Conservation (phyloP, 331 rosid species). For the Telfairia occidentalis region DNA sequence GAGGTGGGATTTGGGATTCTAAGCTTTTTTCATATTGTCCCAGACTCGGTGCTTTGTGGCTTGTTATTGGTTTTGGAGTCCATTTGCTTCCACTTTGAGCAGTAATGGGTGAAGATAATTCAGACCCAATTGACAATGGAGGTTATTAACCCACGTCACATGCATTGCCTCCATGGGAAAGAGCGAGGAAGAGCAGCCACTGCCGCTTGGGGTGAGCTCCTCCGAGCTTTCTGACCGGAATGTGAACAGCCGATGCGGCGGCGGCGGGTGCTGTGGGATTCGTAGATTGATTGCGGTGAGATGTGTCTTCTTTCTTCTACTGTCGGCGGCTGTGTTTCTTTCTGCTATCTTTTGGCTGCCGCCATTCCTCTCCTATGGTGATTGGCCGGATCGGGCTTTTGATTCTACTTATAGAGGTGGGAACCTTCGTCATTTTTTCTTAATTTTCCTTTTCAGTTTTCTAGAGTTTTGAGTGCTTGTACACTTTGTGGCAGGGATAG, state of each 20-base stretch:
- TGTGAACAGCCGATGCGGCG: slow-evolving; percentile 30
- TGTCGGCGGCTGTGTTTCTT: slow-evolving; percentile 56
- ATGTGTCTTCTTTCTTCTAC: slow-evolving; percentile 52
- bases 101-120: slow-evolving; percentile 25
- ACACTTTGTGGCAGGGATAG: slow-evolving; percentile 25
- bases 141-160: slow-evolving; percentile 21
- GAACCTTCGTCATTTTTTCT: not conserved
- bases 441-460: not conserved
- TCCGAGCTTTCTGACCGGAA: slow-evolving; percentile 32
- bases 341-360: slow-evolving; percentile 84
- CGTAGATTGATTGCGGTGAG: slow-evolving; percentile 43
- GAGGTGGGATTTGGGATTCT: not conserved
- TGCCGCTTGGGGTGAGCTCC: slow-evolving; percentile 24
- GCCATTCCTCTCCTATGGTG: slow-evolving; percentile 50
- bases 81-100: not conserved
- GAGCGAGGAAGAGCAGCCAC: slow-evolving; percentile 43
- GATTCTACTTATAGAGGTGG: slow-evolving; percentile 51
- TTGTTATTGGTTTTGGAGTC: too few species aligned
- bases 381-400: slow-evolving; percentile 39
- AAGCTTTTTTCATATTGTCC: not conserved
- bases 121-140: slow-evolving; percentile 27
- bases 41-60: not conserved
- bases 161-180: slow-evolving; percentile 70
- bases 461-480: slow-evolving; percentile 21
- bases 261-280: slow-evolving; percentile 31